Percentiles rank a stretch among this genome's conserved stretches.
Evolutionary conservation across 2,329 filamentous ascomycete genomes (phyloP).

Genomic region (Monilinia fructigena): DNA sequence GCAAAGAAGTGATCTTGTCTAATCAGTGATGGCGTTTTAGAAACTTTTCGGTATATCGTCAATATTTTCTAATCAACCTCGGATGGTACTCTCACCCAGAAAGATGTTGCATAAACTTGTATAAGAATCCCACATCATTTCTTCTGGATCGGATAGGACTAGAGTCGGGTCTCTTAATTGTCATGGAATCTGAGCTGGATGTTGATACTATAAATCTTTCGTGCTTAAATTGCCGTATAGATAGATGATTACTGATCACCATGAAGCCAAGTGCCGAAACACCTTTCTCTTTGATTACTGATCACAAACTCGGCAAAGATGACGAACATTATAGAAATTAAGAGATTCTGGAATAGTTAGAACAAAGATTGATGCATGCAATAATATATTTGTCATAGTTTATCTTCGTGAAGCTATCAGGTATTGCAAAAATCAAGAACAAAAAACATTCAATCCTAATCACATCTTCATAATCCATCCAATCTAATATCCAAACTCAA

Average conservation of each 20-base stretch:
- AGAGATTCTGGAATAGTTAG: not conserved
- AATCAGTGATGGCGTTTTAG: not conserved
- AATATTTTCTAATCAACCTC: not conserved
- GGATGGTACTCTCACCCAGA: not conserved
- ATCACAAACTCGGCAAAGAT: not conserved
- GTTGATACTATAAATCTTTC: not conserved
- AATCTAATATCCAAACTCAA: not conserved
- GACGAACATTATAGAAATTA: not conserved
- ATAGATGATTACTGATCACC: not conserved
- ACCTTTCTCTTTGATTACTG: not conserved
- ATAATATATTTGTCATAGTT: too few relatives aligned
- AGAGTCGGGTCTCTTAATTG: not conserved
- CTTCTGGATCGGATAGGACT: not conserved
- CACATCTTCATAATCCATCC: not conserved
- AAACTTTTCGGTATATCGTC: not conserved
- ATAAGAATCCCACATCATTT: not conserved
- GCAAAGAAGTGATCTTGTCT: not conserved
- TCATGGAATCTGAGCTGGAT: not conserved
- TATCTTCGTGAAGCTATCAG: too few relatives aligned
- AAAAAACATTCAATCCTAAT: too few relatives aligned
- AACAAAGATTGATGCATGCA: not conserved
- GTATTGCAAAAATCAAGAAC: too few relatives aligned
- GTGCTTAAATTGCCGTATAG: not conserved
- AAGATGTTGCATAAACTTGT: not conserved
- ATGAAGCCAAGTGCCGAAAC: not conserved